These are phyloP conservation scores for Hansfordia pulvinata DNA, from an alignment of 2,329 filamentous ascomycete genomes.

Conservation along the genomic window DNA sequence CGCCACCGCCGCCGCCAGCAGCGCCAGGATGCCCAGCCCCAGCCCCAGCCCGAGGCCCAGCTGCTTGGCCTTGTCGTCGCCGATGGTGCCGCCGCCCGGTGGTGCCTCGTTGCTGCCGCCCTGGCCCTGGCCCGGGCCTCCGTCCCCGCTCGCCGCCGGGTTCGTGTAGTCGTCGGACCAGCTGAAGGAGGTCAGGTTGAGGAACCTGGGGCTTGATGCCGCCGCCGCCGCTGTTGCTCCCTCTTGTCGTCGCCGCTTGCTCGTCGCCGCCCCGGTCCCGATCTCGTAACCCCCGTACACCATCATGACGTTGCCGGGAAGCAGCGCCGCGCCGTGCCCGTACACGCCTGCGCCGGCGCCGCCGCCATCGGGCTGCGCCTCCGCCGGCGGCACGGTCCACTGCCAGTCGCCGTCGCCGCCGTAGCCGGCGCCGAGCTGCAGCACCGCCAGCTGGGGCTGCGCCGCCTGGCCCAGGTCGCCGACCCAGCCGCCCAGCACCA, in stretches of 20 bases:
- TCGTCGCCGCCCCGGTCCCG: constrained; percentile 14
- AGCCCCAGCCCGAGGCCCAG: constrained; percentile 52
- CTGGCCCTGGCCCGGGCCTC: constrained; percentile 3
- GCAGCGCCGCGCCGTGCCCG: constrained; percentile 48
- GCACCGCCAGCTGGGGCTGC: constrained; percentile 64
- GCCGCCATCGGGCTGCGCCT: constrained; percentile 26
- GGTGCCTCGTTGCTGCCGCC: constrained; percentile 5
- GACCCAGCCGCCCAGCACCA: constrained; percentile 87
- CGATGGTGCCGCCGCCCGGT: constrained; percentile 7
- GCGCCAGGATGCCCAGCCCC: constrained; percentile 52
- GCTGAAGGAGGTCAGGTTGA: constrained; percentile 42
- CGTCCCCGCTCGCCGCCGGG: constrained; percentile 15
- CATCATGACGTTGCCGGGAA: constrained; percentile 58
- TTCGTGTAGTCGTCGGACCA: constrained; percentile 39
- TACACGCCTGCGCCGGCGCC: constrained; percentile 39
- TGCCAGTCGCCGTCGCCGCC: constrained; percentile 57
- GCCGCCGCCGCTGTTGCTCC: constrained; percentile 8
- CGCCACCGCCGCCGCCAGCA: constrained; percentile 34
- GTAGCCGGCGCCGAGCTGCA: constrained; percentile 64
- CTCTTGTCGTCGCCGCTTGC: constrained; percentile 20
- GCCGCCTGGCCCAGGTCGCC: constrained; percentile 66
- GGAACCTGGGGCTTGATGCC: constrained; percentile 24
- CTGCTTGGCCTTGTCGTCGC: constrained; percentile 19
- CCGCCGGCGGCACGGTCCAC: constrained; percentile 56
- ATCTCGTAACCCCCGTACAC: constrained; percentile 49